These are phyloP conservation scores for Babesia bovis DNA, from an alignment of 169 alveolate species.

Conservation along the genomic window DNA sequence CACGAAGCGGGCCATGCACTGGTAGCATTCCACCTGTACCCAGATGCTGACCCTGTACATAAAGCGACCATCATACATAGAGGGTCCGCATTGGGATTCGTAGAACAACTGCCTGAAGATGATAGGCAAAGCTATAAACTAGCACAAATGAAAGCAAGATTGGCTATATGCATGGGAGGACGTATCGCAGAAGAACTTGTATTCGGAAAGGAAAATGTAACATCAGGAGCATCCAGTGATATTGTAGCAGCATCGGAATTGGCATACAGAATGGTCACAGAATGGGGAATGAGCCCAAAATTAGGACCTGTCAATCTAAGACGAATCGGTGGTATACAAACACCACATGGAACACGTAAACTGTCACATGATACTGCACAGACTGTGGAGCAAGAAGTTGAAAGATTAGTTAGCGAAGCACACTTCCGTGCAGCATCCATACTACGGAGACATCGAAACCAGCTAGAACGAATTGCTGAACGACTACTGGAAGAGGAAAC, in stretches of 20 bases:
- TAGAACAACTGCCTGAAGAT: constrained; percentile 81
- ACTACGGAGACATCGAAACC: constrained; percentile 75
- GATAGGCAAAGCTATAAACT: constrained; percentile 83
- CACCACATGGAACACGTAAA: constrained; percentile 60
- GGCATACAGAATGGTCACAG: constrained; percentile 86
- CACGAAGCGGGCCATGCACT: constrained; percentile 92
- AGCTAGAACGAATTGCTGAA: constrained; percentile 75
- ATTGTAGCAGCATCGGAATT: constrained; percentile 85
- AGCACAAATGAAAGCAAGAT: constrained; percentile 87
- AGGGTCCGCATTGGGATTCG: constrained; percentile 91
- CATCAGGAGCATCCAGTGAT: constrained; percentile 93
- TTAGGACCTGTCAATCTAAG: constrained; percentile 80
- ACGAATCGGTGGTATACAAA: constrained; percentile 63
- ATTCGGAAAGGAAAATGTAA: constrained; percentile 86
- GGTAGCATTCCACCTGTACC: constrained; percentile 84
- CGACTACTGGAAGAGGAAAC: constrained; percentile 82
- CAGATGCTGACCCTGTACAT: constrained; percentile 90
- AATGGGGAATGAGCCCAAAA: constrained; percentile 90
- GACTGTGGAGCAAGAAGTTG: constrained; percentile 74
- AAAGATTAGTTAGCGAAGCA: constrained; percentile 75
- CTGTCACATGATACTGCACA: constrained; percentile 74
- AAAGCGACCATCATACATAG: constrained; percentile 94
- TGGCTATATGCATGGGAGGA: constrained; percentile 96
- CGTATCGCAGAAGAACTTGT: constrained; percentile 92
- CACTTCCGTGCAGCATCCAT: constrained; percentile 79